These are phyloP conservation scores for Oenanthe sinensis DNA, from an alignment of 129 eudicot genomes.

Conservation along the genomic window DNA sequence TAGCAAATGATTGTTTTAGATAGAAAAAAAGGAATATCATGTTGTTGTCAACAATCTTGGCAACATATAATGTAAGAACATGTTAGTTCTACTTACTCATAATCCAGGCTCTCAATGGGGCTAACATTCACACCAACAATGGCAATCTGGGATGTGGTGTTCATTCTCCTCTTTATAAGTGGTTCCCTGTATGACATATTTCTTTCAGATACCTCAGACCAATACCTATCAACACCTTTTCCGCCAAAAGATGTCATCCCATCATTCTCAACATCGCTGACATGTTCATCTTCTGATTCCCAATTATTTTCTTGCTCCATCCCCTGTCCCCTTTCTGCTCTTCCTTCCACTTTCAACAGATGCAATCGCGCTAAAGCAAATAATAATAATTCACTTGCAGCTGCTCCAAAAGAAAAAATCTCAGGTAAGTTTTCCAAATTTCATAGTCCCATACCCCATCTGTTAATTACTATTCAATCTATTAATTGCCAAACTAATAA, in stretches of 20 bases:
- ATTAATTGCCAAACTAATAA: neutral
- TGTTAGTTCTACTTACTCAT: slow-evolving; percentile 16
- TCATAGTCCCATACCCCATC: neutral
- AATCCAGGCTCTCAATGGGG: slow-evolving; percentile 33
- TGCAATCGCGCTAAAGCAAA: neutral
- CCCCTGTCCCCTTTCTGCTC: neutral
- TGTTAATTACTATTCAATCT: neutral
- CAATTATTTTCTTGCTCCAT: slow-evolving; percentile 1
- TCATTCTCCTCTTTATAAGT: slow-evolving; percentile 17
- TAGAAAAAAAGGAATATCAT: neutral
- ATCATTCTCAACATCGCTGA: neutral
- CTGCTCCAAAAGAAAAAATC: neutral
- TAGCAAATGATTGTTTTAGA: neutral
- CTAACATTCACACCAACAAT: slow-evolving; percentile 25
- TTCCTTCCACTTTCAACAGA: neutral
- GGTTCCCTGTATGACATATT: slow-evolving; percentile 10
- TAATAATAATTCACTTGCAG: neutral
- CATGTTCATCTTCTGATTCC: slow-evolving; percentile 5
- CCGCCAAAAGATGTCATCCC: neutral
- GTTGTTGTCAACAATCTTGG: neutral
- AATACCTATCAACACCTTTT: slow-evolving; percentile 11
- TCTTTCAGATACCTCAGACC: slow-evolving; percentile 14
- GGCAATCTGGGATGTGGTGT: slow-evolving; percentile 28
- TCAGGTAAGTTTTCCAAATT: neutral
- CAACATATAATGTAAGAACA: neutral